phyloP scores from a whole-genome alignment of 2,329 filamentous ascomycete genomes.

The Gaeumannomyces tritici region DNA sequence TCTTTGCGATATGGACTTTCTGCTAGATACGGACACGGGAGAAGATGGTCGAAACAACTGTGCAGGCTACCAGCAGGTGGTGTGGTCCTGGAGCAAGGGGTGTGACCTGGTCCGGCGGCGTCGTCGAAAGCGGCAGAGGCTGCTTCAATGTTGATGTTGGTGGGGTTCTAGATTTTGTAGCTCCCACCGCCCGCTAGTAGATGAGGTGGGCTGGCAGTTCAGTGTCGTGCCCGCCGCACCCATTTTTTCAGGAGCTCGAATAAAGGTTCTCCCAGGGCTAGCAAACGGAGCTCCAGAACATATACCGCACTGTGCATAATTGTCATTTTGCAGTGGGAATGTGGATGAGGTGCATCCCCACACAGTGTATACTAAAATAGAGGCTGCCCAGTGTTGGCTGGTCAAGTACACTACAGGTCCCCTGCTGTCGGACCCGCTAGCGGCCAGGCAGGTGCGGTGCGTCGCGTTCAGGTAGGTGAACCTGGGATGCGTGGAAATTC shows the following conservation, averaged over 20 bases:
- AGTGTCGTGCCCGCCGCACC: neutral
- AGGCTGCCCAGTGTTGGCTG: too few species aligned
- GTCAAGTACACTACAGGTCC: neutral
- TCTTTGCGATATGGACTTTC: conserved; percentile 13
- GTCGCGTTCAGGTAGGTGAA: neutral
- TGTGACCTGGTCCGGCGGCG: neutral
- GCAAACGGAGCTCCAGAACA: neutral
- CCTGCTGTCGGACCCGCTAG: neutral
- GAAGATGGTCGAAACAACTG: neutral
- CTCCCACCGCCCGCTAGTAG: neutral
- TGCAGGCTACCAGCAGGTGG: neutral
- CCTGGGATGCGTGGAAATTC: neutral
- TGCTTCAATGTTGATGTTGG: conserved; percentile 1
- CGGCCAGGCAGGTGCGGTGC: neutral
- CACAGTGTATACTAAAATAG: neutral
- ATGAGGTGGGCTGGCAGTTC: neutral
- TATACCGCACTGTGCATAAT: neutral
- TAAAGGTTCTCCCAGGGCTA: conserved; percentile 3
- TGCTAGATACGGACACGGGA: neutral
- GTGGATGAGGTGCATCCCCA: too few species aligned
- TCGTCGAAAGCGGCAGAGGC: neutral
- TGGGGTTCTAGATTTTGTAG: conserved; percentile 2
- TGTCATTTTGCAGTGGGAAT: neutral
- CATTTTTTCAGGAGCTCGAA: conserved; percentile 1
- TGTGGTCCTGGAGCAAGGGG: neutral